phyloP scores from a whole-genome alignment of 768 basidiomycete genomes.

The Solioccasus polychromus region DNA sequence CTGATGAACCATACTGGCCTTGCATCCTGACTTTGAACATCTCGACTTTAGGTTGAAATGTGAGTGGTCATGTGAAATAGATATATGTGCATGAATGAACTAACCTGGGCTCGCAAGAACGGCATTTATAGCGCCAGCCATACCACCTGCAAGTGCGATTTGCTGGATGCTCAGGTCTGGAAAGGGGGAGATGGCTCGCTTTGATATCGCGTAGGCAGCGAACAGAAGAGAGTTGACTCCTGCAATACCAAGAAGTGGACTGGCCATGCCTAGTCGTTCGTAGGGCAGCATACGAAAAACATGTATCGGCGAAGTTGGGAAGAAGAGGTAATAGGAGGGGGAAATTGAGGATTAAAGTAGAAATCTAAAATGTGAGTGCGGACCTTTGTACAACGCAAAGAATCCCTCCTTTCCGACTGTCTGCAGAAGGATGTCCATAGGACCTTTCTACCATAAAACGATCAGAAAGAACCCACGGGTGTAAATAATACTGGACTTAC shows the following conservation, averaged over 20 bases:
- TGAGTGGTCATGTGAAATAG: background rate
- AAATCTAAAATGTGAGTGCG: constrained; percentile 2
- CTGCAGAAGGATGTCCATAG: constrained; percentile 83
- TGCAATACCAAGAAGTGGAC: constrained; percentile 88
- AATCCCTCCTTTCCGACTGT: constrained; percentile 87
- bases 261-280: constrained; percentile 65
- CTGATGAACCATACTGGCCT: constrained; percentile 81
- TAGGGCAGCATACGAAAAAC: background rate
- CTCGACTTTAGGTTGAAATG: constrained; percentile 55
- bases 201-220: constrained; percentile 80
- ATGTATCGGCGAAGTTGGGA: background rate
- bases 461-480: background rate
- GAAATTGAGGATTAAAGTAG: background rate
- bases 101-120: constrained; percentile 86
- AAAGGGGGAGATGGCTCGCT: constrained; percentile 84
- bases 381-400: constrained; percentile 94
- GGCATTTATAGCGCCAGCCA: constrained; percentile 91
- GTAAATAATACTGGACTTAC: constrained; percentile 55
- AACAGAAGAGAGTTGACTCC: constrained; percentile 96
- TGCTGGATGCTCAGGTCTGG: constrained; percentile 77
- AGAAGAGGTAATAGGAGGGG: background rate
- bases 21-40: constrained; percentile 99
- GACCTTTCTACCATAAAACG: constrained; percentile 65
- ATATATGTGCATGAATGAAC: constrained; percentile 7
- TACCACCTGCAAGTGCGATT: constrained; percentile 80